Evolutionary conservation across 2,329 filamentous ascomycete species (phyloP), one percentile per base, ranked within the genome.

Genomic region (Xylaria sp.): DNA sequence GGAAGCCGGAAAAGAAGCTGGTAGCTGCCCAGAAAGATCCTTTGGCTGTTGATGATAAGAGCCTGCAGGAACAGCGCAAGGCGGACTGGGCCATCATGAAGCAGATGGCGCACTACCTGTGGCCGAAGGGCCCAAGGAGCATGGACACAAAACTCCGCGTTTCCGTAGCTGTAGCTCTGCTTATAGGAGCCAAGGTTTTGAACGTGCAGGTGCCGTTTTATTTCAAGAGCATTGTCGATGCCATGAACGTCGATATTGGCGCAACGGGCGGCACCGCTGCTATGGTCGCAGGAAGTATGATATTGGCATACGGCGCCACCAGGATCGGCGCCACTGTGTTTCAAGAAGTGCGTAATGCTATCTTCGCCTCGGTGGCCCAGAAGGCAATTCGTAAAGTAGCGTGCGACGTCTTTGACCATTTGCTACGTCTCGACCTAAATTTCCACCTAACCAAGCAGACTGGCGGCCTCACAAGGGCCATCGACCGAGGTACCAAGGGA

Each of bases 161-260:
- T 38, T 88, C 92, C 11, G 81, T 97, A 54, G 94, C 95, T n/a
- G 86, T 99, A 3, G 88, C 86, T 7, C 81, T 99, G 69, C 85
- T 99, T 42, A 82, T 99, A 25, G 93, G 94, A 66, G 93, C 94
- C 77, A 99, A 99, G 85, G 89, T 97, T 55, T 84, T 99, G 75
- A 99, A 98, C 79, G 96, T 99, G 17, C 94, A 99, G 82, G 93
- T 99, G 53, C 96, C 96, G 0, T 99, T 99, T 78, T 99, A 97
- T 84, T 99, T 99, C 84, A 98, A 98, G 84, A 94, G 84, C 79
- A 98, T 99, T 71, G 93, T 99, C 47, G 96, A 99, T 79, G 90
- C 93, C 22, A 97, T 99, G 93, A 99, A 99, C 78, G 87, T 99
- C 72, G 96, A 99, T 79, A 90, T 97, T 77, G 87, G 88, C n/a